These are phyloP conservation scores for Ascochyta lentis DNA, from an alignment of 2,329 filamentous ascomycete species.

Conservation along the genomic window DNA sequence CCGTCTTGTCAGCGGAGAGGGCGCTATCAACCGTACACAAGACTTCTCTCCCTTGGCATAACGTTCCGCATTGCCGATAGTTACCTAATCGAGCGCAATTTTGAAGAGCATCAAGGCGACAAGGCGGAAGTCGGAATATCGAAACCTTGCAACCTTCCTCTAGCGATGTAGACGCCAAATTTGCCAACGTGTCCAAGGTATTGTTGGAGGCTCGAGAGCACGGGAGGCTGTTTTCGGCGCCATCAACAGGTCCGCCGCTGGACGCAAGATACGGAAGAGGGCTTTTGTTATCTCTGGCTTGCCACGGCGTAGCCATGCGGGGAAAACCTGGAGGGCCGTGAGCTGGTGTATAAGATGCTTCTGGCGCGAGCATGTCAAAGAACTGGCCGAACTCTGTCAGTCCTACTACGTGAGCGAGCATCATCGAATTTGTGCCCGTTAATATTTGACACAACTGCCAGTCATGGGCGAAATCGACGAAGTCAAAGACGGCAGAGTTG, in stretches of 20 bases:
- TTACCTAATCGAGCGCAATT: constrained; percentile 4
- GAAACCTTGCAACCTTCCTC: constrained; percentile 30
- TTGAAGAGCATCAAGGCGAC: constrained; percentile 14
- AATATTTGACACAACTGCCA: background rate
- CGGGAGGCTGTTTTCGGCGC: constrained; percentile 10
- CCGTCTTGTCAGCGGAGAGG: background rate
- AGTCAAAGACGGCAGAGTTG: constrained; percentile 20
- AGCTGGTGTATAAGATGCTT: constrained; percentile 27
- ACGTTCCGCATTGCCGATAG: constrained; percentile 19
- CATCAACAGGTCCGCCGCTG: constrained; percentile 9
- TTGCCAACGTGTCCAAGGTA: constrained; percentile 28
- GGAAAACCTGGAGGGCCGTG: constrained; percentile 4
- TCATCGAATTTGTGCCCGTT: background rate
- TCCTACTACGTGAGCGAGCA: background rate
- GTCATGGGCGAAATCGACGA: constrained; percentile 30
- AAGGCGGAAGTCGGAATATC: constrained; percentile 32
- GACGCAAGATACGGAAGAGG: constrained; percentile 12
- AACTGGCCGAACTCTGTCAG: background rate
- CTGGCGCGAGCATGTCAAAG: constrained; percentile 5
- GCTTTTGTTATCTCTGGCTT: constrained; percentile 28
- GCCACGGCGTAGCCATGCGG: constrained; percentile 20
- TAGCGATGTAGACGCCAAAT: constrained; percentile 24
- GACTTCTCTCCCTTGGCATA: constrained; percentile 14
- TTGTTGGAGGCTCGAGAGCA: background rate
- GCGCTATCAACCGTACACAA: background rate